phyloP scores from a whole-genome alignment of 2,329 filamentous ascomycete genomes.

The Tolypocladium pustulatum region DNA sequence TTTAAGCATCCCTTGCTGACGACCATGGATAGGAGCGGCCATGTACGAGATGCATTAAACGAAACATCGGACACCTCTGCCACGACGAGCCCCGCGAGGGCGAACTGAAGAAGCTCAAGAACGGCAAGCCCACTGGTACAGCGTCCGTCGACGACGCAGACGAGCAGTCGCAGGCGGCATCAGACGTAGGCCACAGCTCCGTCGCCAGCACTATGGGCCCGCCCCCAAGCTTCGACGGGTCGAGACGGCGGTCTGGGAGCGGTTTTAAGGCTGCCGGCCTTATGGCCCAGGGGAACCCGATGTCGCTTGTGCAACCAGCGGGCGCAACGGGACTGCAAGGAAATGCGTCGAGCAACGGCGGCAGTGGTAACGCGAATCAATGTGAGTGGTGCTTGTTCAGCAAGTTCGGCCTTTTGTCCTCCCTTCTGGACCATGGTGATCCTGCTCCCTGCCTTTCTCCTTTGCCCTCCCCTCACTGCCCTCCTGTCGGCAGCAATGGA shows the following conservation, averaged over 20 bases:
- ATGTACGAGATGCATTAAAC: conserved; percentile 94
- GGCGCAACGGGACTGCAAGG: conserved; percentile 57
- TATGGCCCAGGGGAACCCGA: conserved; percentile 39
- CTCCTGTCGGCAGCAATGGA: not conserved
- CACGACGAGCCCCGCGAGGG: conserved; percentile 93
- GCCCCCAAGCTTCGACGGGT: conserved; percentile 30
- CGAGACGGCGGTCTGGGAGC: conserved; percentile 25
- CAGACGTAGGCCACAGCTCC: conserved; percentile 42
- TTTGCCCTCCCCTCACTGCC: not conserved
- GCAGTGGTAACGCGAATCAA: conserved; percentile 55
- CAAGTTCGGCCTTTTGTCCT: conserved; percentile 1
- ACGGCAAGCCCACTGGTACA: conserved; percentile 22
- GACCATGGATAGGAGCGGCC: conserved; percentile 63
- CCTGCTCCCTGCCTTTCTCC: conserved; percentile 1
- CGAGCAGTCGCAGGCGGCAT: conserved; percentile 27
- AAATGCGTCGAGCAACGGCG: conserved; percentile 38
- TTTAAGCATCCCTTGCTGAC: not conserved
- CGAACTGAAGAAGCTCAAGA: conserved; percentile 69
- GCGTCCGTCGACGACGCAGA: conserved; percentile 53
- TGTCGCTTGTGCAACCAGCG: conserved; percentile 64
- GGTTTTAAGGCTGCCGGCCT: conserved; percentile 30
- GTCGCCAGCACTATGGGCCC: conserved; percentile 46
- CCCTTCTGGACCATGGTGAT: not conserved
- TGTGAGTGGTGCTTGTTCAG: conserved; percentile 46
- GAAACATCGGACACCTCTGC: conserved; percentile 96